phyloP scores from a whole-genome alignment of 2,329 filamentous ascomycete genomes.

The Xylaria sp. region DNA sequence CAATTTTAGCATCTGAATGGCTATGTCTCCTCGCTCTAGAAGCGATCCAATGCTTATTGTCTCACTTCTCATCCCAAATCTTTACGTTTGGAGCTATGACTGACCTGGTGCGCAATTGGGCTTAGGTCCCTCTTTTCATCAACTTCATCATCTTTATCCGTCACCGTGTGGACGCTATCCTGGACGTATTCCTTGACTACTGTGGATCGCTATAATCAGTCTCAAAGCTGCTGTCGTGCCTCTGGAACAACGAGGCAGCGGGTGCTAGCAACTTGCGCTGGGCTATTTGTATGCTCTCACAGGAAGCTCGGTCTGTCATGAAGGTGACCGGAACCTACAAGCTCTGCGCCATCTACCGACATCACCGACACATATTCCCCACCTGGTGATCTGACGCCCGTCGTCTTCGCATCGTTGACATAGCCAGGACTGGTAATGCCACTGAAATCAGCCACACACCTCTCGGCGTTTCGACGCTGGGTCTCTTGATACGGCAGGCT shows the following conservation, averaged over 20 bases:
- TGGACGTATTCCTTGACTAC: slow-evolving; percentile 62
- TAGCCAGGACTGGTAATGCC: slow-evolving; percentile 64
- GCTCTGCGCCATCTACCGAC: slow-evolving; percentile 62
- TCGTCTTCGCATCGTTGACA: slow-evolving; percentile 63
- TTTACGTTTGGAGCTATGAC: slow-evolving; percentile 56
- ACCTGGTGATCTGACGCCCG: slow-evolving; percentile 61
- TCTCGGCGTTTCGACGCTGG: slow-evolving; percentile 54
- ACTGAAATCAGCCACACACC: slow-evolving; percentile 66
- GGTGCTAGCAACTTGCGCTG: background rate
- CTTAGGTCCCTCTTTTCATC: slow-evolving; percentile 57
- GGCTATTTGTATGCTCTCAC: too few species aligned
- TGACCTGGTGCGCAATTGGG: slow-evolving; percentile 60
- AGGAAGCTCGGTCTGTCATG: background rate
- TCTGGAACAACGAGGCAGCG: background rate
- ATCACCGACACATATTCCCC: slow-evolving; percentile 63
- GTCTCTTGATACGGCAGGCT: slow-evolving; percentile 33
- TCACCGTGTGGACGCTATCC: slow-evolving; percentile 54
- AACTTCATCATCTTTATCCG: slow-evolving; percentile 57
- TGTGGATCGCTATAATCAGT: background rate
- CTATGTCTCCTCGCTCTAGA: slow-evolving; percentile 51
- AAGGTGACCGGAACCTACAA: slow-evolving; percentile 17
- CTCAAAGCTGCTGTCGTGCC: background rate
- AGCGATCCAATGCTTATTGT: slow-evolving; percentile 60
- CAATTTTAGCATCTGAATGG: background rate
- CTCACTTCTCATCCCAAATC: slow-evolving; percentile 65